Evolutionary conservation across 495 filamentous ascomycete genomes (phyloP), one percentile per base, ranked within the genome.

Genomic region (Penicillium bialowiezense): DNA sequence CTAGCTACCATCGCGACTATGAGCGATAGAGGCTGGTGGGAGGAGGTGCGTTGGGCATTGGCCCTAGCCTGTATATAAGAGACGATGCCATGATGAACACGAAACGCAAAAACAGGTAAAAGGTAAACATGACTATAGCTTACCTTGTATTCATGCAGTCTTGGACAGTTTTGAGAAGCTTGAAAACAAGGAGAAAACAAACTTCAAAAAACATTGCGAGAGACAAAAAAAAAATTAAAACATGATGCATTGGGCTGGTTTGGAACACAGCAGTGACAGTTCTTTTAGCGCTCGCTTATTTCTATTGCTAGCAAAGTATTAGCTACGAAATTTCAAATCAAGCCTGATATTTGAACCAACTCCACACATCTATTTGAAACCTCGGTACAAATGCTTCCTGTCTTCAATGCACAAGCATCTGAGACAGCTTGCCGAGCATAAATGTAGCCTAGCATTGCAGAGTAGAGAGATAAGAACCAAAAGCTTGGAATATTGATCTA

Each of bases 1-100:
- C 64, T 42, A 64, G 56, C 42, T 67, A 64, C 38, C 63, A 64
- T 41, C 60, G 61, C 2, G 63, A 67, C 28, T 62, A 62, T 49
- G 58, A 59, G 48, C 50, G 54, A 15, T 67, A 59, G 48, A 2
- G 24, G 13, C 13, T 5, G 21, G 32, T 46, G 7, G 23, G 17
- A 23, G 21, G 12, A 37, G 36, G 28, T 17, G 32, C 33, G 33
- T 38, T 51, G 48, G 48, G 40, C 36, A 36, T 44, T 13, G 40
- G 17, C 40, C 40, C 39, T 29, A 9, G 38, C 47, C 43, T 51
- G 48, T 51, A 42, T 23, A 51, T 44, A 51, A 13, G 54, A 29
- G 51, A 33, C 49, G 24, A 42, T 32, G 36, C 18, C 35, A 46
- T 38, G 55, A 51, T 14, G 18, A 34, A 12, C 17, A 39, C 12